These are phyloP conservation scores for Nannizziopsis barbatae DNA, from an alignment of 2,329 filamentous ascomycete species.

Conservation along the genomic window DNA sequence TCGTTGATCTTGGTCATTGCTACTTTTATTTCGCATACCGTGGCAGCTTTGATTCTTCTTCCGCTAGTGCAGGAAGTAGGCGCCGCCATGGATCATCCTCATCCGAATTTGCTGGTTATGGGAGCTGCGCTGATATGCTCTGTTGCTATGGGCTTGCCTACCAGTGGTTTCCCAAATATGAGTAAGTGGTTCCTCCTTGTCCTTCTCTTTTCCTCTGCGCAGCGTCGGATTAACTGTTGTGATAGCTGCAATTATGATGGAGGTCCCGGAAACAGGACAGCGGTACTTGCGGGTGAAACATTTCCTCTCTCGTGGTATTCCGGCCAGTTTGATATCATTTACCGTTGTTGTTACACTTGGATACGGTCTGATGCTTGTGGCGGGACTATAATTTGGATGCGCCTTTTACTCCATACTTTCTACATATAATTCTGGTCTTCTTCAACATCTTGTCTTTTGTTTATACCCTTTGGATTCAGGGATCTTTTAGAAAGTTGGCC, in stretches of 20 bases:
- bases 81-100: conserved; percentile 70
- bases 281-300: conserved; percentile 86
- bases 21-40: conserved; percentile 95
- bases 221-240: not conserved
- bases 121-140: conserved; percentile 89
- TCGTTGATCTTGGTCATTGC: conserved; percentile 79
- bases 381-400: conserved; percentile 48
- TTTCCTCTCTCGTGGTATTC: conserved; percentile 88
- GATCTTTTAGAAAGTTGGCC: too few relatives aligned
- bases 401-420: not conserved
- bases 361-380: conserved; percentile 77
- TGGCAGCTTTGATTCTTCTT: conserved; percentile 87
- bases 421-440: not conserved
- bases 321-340: conserved; percentile 71
- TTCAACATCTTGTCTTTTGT: not conserved
- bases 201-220: not conserved
- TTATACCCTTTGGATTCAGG: too few relatives aligned
- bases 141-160: conserved; percentile 93
- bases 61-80: conserved; percentile 84
- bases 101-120: conserved; percentile 94
- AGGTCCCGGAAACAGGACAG: conserved; percentile 80
- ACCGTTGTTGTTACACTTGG: conserved; percentile 76
- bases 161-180: conserved; percentile 97
- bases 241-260: conserved; percentile 95
- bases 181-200: conserved; percentile 53